Evolutionary conservation across 2,329 filamentous ascomycete genomes (phyloP).

Genomic region (Zymoseptoria ardabiliae): DNA sequence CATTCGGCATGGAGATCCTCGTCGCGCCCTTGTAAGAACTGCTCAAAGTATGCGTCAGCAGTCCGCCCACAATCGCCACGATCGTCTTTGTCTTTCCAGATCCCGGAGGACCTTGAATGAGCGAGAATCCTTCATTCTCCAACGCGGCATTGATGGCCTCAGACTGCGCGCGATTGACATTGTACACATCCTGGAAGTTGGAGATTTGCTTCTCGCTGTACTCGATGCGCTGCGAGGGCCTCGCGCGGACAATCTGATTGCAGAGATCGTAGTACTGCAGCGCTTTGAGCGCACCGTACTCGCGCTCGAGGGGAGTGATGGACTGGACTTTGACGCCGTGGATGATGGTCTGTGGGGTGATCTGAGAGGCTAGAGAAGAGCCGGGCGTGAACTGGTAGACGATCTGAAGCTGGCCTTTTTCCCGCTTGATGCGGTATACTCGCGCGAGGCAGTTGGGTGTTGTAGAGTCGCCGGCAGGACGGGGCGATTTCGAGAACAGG

Average conservation of each 20-base stretch:
- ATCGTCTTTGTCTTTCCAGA: conserved; percentile 99
- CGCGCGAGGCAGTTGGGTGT: conserved; percentile 79
- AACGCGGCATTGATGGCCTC: conserved; percentile 85
- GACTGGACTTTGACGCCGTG: conserved; percentile 80
- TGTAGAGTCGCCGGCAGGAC: conserved; percentile 58
- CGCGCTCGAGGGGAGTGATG: conserved; percentile 88
- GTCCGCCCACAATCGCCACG: conserved; percentile 84
- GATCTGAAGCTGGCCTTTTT: conserved; percentile 74
- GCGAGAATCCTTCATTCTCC: conserved; percentile 93
- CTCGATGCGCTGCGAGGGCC: conserved; percentile 78
- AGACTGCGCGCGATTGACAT: conserved; percentile 80
- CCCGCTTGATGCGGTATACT: conserved; percentile 70
- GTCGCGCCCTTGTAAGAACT: conserved; percentile 32
- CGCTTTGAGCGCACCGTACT: conserved; percentile 85
- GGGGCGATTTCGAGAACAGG: conserved; percentile 66
- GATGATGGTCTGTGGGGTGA: conserved; percentile 64
- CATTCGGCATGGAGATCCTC: conserved; percentile 32
- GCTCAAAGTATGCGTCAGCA: conserved; percentile 58
- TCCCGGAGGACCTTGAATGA: conserved; percentile 91
- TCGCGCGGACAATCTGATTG: conserved; percentile 81
- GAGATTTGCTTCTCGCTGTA: conserved; percentile 69
- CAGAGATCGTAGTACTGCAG: conserved; percentile 94
- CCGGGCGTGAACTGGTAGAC: conserved; percentile 71
- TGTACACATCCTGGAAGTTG: conserved; percentile 66
- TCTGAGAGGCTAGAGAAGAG: conserved; percentile 25